These are phyloP conservation scores for Ophiocordyceps camponoti-rufipedis DNA, from an alignment of 2,329 filamentous ascomycete genomes.

Conservation along the genomic window DNA sequence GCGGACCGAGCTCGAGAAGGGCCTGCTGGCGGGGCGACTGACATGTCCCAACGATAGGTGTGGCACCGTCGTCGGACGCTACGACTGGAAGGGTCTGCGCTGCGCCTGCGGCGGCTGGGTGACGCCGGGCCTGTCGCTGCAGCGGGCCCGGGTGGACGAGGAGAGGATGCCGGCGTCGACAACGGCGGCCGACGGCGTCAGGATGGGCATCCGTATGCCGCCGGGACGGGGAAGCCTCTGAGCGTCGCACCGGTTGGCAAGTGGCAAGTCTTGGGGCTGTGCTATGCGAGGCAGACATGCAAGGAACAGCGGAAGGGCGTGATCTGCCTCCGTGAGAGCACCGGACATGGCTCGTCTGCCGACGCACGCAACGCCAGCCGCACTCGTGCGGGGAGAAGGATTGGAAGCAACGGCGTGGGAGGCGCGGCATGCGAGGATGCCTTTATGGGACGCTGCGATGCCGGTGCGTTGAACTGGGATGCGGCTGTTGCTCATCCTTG, in stretches of 20 bases:
- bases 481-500: no score
- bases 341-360: neutral
- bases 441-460: no score
- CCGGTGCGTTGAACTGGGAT: no score
- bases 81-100: conserved; percentile 88
- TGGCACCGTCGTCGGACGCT: conserved; percentile 70
- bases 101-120: conserved; percentile 88
- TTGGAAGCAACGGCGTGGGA: no score
- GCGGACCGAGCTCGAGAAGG: conserved; percentile 63
- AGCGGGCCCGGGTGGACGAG: conserved; percentile 69
- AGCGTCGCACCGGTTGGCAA: neutral
- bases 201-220: conserved; percentile 35
- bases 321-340: neutral
- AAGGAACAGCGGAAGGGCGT: neutral
- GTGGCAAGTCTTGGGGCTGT: no score
- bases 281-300: neutral
- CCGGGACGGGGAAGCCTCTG: conserved; percentile 16
- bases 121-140: conserved; percentile 74
- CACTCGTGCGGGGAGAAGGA: neutral
- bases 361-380: neutral
- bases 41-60: conserved; percentile 68
- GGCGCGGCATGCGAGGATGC: no score
- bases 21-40: conserved; percentile 66
- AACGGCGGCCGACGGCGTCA: conserved; percentile 4
- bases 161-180: conserved; percentile 13